Percentiles rank a stretch among this genome's conserved stretches.
These are phyloP conservation scores for Dovyalis caffra DNA, from an alignment of 345 rosid genomes.

Conservation along the genomic window DNA sequence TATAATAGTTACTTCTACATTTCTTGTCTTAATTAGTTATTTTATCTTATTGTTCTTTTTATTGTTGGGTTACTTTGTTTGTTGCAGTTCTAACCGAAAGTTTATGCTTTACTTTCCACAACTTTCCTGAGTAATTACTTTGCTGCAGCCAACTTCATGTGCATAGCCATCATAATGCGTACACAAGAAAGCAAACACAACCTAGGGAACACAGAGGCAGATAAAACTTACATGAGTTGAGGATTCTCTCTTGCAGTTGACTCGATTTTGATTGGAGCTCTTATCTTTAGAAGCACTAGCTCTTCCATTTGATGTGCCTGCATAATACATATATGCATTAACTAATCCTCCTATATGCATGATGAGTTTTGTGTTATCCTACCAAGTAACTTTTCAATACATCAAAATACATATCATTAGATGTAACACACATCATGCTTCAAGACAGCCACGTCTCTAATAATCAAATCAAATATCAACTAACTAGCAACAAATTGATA, in stretches of 20 bases:
- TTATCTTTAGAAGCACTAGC: constrained; percentile 23
- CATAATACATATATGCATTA: background rate
- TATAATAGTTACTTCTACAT: background rate
- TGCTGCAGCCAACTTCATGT: background rate
- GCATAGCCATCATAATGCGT: background rate
- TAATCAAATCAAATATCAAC: background rate
- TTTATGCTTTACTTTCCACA: background rate
- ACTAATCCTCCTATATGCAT: background rate
- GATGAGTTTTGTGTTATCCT: background rate
- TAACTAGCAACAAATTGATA: background rate
- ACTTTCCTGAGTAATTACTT: background rate
- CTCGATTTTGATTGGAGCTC: constrained; percentile 11
- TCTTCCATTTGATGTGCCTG: constrained; percentile 17
- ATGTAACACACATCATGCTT: background rate
- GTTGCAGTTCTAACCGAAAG: background rate
- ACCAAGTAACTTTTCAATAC: background rate
- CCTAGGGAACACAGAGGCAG: background rate
- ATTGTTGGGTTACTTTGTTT: no score
- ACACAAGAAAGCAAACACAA: background rate
- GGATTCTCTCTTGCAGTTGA: constrained; percentile 5
- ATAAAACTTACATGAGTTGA: constrained; percentile 3
- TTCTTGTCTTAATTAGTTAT: background rate
- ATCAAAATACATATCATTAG: background rate
- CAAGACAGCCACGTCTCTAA: background rate
- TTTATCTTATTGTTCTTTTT: background rate